Evolutionary conservation across 148 eudicot genomes (phyloP), one percentile per base, ranked within the genome.

Genomic region (Chenopodium album): DNA sequence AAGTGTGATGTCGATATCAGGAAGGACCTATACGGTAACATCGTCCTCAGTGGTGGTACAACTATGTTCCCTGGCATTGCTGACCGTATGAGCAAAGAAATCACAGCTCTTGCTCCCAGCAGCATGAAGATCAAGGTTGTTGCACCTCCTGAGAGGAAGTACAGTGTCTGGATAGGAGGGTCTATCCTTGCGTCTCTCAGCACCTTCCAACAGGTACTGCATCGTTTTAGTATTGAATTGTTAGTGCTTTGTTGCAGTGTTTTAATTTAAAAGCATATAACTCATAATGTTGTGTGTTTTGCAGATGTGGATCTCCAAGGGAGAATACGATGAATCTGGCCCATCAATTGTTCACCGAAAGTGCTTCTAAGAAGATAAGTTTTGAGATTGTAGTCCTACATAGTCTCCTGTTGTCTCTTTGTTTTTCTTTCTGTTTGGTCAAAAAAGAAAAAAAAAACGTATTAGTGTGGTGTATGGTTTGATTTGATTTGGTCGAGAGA

Each of bases 291-390:
- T 52, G 17, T 32, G 44, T 63, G 26, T 0, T 65, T n/a, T 70
- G 52, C 84, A 86, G 88, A 86, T 86, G 88, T 86, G 88, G 88
- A 86, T 86, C 82, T 84, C 88, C 56, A 86, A 86, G 86, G 88
- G 86, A 7, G 88, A 86, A 76, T 86, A 86, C 65, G 88, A 86
- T 65, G 88, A 86, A 62, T 86, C 86, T 65, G 88, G 88, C 32
- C 88, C 88, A 52, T 86, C 88, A 75, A 86, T 86, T n/a, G 88
- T 86, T 59, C 88, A 86, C 88, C 41, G 88, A 75, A 86, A 86
- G 85, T 86, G 88, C 82, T 86, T 86, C 86, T 86, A 86, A 86
- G 84, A 48, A 86, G 84, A 48, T 78, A 81, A 84, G 82, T 84
- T 80, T 76, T 84, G 83, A 44, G 83, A 71, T 76, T 77, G 81